Percentiles rank a stretch among this genome's conserved stretches.
Evolutionary conservation across 2,329 filamentous ascomycete genomes (phyloP).

Genomic region (Hypoxylon sp.): DNA sequence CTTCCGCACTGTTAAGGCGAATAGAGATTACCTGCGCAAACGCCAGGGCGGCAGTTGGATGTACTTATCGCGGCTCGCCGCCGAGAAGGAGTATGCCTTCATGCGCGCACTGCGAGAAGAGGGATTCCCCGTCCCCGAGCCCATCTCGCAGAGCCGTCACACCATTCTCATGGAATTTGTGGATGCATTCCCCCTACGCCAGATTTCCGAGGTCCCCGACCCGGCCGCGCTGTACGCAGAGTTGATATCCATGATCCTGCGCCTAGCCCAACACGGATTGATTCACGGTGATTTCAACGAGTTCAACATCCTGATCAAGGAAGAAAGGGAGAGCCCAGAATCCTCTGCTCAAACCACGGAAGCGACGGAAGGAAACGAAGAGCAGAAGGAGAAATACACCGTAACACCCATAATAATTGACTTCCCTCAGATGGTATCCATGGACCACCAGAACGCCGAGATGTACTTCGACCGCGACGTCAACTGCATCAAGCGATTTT

Average conservation of each 20-base stretch:
- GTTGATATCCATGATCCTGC: conserved; percentile 84
- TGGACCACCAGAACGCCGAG: conserved; percentile 91
- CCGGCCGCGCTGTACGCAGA: conserved; percentile 90
- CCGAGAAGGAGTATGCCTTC: conserved; percentile 93
- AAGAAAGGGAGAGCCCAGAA: conserved; percentile 57
- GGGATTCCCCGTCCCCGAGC: conserved; percentile 88
- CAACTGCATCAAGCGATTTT: conserved; percentile 93
- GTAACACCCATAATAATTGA: conserved; percentile 90
- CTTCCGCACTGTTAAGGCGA: conserved; percentile 94
- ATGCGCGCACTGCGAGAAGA: conserved; percentile 87
- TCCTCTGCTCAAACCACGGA: conserved; percentile 25
- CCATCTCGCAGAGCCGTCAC: conserved; percentile 88
- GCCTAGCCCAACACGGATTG: conserved; percentile 83
- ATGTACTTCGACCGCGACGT: conserved; percentile 99
- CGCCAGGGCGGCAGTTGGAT: conserved; percentile 84
- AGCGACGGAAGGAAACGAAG: conserved; percentile 24
- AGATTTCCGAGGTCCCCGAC: conserved; percentile 84
- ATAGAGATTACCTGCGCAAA: conserved; percentile 88
- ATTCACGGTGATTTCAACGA: conserved; percentile 99
- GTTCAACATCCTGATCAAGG: conserved; percentile 96
- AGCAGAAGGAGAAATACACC: conserved; percentile 51
- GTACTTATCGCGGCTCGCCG: conserved; percentile 93
- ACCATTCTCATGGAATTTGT: conserved; percentile 96
- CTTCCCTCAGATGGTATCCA: conserved; percentile 97
- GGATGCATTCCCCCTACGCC: conserved; percentile 89